These are phyloP conservation scores for Fusarium metavorans DNA, from an alignment of 2,329 filamentous ascomycete genomes.

Conservation along the genomic window DNA sequence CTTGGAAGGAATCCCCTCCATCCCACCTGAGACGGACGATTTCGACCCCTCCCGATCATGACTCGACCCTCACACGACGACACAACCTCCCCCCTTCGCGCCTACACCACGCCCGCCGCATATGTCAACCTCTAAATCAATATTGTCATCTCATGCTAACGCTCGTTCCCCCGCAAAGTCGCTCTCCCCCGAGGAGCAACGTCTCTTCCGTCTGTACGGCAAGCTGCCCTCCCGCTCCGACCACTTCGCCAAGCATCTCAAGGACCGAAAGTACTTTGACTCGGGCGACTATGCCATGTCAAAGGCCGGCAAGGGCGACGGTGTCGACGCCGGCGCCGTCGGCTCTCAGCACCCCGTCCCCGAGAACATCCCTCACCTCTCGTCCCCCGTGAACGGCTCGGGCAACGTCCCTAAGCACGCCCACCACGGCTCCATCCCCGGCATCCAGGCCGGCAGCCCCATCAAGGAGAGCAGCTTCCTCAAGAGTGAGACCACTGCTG, in stretches of 20 bases:
- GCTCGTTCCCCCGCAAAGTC: conserved; percentile 66
- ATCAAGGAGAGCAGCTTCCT: conserved; percentile 92
- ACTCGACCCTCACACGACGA: conserved; percentile 21
- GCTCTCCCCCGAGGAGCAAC: conserved; percentile 93
- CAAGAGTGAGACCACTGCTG: conserved; percentile 82
- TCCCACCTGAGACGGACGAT: conserved; percentile 24
- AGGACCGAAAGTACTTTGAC: conserved; percentile 99
- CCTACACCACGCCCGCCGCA: neutral
- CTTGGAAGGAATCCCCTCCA: conserved; percentile 27
- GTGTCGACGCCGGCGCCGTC: conserved; percentile 92
- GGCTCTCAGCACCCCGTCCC: conserved; percentile 95
- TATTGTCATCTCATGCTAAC: conserved; percentile 33
- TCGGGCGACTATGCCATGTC: conserved; percentile 96
- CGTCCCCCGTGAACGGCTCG: conserved; percentile 68
- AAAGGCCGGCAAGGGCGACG: conserved; percentile 96
- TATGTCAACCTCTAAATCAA: neutral
- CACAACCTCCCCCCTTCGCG: neutral
- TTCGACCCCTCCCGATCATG: conserved; percentile 26
- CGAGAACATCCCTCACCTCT: conserved; percentile 93
- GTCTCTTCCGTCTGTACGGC: conserved; percentile 95
- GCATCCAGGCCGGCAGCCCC: conserved; percentile 77
- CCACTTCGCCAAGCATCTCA: conserved; percentile 96
- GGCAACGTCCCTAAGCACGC: conserved; percentile 53
- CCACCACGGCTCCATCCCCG: conserved; percentile 57
- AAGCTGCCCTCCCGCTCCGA: conserved; percentile 98